Base-by-base conservation (phyloP, 768 basidiomycete genomes). In the Cystobasidium ongulense region DNA sequence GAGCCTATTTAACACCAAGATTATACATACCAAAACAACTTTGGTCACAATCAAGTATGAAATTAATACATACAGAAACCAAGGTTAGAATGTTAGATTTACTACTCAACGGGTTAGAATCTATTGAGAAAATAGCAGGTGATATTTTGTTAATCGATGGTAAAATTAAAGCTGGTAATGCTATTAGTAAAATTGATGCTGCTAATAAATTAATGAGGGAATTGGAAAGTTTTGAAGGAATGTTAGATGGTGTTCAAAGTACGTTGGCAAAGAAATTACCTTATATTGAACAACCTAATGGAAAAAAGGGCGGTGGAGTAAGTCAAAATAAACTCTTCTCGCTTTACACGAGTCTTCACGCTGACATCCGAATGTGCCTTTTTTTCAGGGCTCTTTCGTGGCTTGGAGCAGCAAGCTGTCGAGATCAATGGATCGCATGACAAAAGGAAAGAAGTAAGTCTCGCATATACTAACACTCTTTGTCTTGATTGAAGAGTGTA, bases 21-120 rank as follows among this genome's bases (percentile, higher is more conserved):
- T 81, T 95, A 76, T 92, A 92, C 81, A 89, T 95, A 33, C 91
- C 92, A 17, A 87, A 87, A 70, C 90, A 91, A 79, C 89, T 93
- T 27, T 95, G 92, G 92, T 70, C 73, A 23, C 90, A 91, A 80
- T 89, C 89, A 33, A 91, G 92, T 50, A 90, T 89, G 35, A 93
- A 92, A 80, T 85, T 96, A 62, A 83, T 84, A 39, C 92, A 90
- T 78, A 79, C 92, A 38, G 85, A 87, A 63, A 91, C 93, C 78
- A 94, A 96, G 82, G 87, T 92, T 52, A 87, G 90, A 43, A 89
- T 91, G 67, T 87, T 95, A 46, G 88, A 88, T 72, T 87, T 91
- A 63, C 82, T 95, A 27, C 87, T 86, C 76, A 86, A 86, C 33
- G 90, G 90, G 33, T 83, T 94, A 76, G 89, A 92, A 75, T 89